Evolutionary conservation across 2,329 filamentous ascomycete genomes (phyloP).

Genomic region (Diaporthe sp.): DNA sequence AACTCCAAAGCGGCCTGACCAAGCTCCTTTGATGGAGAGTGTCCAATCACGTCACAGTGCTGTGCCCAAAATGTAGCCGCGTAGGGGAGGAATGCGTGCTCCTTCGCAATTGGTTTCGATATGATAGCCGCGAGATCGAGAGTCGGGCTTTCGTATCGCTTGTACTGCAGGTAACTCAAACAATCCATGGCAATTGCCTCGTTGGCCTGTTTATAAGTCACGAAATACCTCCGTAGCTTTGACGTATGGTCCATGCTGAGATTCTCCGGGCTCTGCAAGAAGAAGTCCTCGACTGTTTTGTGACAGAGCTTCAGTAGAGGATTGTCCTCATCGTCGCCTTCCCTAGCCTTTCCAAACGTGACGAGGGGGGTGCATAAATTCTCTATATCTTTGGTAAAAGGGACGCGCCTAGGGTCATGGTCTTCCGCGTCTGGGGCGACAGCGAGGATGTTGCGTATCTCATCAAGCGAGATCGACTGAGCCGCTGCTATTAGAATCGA

Average conservation of each 20-base stretch:
- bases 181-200: constrained; percentile 16
- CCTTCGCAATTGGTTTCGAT: not conserved
- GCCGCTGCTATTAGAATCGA: not conserved
- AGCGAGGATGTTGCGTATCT: not conserved
- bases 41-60: not conserved
- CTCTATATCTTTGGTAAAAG: not conserved
- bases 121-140: not conserved
- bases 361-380: not conserved
- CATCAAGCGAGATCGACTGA: not conserved
- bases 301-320: constrained; percentile 5
- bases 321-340: not conserved
- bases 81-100: constrained; percentile 7
- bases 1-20: not conserved
- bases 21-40: not conserved
- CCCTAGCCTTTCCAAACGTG: not conserved
- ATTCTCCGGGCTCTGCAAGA: not conserved
- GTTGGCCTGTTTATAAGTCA: not conserved
- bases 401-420: not conserved
- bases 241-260: not conserved
- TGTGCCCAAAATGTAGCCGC: constrained; percentile 6
- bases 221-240: not conserved
- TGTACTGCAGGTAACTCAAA: constrained; percentile 1
- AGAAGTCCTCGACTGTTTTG: constrained; percentile 11
- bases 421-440: not conserved
- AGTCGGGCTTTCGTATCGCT: not conserved